A percentile compares a stretch with the other conserved stretches of the same genome.
Conservation (phyloP, 2,329 filamentous ascomycete genomes). For the Aspergillus caelatus region DNA sequence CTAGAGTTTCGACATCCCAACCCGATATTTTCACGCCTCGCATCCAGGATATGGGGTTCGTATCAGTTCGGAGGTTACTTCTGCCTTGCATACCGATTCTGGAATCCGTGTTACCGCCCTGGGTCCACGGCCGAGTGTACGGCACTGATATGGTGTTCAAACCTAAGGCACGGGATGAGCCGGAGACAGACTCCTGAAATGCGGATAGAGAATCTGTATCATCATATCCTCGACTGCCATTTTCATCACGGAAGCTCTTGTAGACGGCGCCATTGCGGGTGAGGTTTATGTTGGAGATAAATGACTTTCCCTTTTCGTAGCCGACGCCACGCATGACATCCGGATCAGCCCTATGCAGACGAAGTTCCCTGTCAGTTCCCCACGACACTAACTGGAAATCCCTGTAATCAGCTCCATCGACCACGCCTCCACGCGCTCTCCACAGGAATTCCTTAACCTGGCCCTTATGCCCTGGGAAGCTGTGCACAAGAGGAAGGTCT, state of each 20-base stretch:
- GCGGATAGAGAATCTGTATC: conserved; percentile 45
- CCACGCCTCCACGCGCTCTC: conserved; percentile 72
- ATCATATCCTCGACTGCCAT: conserved; percentile 60
- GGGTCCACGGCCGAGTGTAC: conserved; percentile 53
- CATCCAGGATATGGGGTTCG: conserved; percentile 67
- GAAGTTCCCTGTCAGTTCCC: conserved; percentile 83
- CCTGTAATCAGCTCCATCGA: conserved; percentile 73
- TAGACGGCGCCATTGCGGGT: conserved; percentile 85
- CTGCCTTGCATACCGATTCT: conserved; percentile 53
- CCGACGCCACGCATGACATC: conserved; percentile 69
- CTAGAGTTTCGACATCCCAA: conserved; percentile 58
- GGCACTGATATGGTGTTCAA: conserved; percentile 55
- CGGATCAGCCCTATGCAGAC: conserved; percentile 72
- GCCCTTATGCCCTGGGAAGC: conserved; percentile 58
- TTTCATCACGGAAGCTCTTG: conserved; percentile 78
- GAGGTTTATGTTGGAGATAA: conserved; percentile 67
- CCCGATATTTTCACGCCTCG: conserved; percentile 63
- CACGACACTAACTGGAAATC: conserved; percentile 94
- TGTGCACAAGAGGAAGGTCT: conserved; percentile 49
- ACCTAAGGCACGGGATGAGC: conserved; percentile 39
- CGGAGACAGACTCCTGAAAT: conserved; percentile 23
- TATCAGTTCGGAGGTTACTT: conserved; percentile 51
- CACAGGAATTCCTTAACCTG: conserved; percentile 91
- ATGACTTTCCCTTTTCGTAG: conserved; percentile 68
- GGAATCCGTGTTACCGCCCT: conserved; percentile 52